Evolutionary conservation across 805 yeast genomes (phyloP).

Genomic region (Gaillardinia entomophila): DNA sequence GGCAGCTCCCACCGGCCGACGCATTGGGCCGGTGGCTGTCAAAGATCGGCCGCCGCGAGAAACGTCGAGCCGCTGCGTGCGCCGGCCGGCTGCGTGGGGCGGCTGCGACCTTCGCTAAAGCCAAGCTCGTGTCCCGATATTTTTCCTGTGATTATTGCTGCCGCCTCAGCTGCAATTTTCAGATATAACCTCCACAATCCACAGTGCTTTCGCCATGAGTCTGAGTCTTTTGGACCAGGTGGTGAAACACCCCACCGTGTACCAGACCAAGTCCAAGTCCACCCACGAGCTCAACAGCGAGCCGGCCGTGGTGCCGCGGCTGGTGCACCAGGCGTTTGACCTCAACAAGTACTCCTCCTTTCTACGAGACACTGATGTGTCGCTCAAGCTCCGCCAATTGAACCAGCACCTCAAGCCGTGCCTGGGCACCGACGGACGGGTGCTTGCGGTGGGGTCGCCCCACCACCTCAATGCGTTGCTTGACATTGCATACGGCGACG

Average conservation of each 20-base stretch:
- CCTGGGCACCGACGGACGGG: constrained; percentile 1
- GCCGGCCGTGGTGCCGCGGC: constrained; percentile 4
- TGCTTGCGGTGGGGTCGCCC: constrained; percentile 4
- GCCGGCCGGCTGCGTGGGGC: too few species aligned
- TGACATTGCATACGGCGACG: constrained; percentile 9
- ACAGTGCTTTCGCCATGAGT: background rate
- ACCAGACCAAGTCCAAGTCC: constrained; percentile 2
- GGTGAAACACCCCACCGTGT: constrained; percentile 1
- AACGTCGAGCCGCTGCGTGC: too few species aligned
- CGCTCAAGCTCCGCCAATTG: background rate
- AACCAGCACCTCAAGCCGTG: background rate
- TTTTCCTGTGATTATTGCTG: too few species aligned
- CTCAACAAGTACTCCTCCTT: background rate
- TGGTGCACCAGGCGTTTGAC: background rate
- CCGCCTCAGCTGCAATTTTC: background rate
- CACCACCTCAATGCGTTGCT: constrained; percentile 11
- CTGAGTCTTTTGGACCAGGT: background rate
- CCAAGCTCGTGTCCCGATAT: too few species aligned
- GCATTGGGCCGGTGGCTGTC: too few species aligned
- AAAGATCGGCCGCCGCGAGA: too few species aligned
- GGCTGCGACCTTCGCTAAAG: too few species aligned
- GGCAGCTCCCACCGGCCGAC: too few species aligned
- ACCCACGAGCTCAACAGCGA: constrained; percentile 1
- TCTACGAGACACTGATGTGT: too few species aligned
- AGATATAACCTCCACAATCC: background rate